Conservation (phyloP, 768 basidiomycete genomes). For the Suillus hirtellus region DNA sequence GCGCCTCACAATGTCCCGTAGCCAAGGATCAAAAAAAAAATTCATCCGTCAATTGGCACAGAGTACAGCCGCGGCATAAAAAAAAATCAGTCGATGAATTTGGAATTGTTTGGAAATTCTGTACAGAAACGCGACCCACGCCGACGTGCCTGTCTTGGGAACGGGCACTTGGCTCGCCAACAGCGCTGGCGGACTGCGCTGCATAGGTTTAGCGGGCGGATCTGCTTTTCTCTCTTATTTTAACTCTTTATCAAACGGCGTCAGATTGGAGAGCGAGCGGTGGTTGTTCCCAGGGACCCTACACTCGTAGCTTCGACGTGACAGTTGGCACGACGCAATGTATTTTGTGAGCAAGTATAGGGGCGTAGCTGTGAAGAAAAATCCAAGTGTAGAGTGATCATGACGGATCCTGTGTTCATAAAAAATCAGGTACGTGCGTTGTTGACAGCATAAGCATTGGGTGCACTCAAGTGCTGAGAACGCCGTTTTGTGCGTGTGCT, state of each 20-base stretch:
- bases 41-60: not conserved
- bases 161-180: not conserved
- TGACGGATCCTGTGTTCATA: not conserved
- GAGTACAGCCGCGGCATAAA: not conserved
- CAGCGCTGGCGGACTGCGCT: not conserved
- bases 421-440: not conserved
- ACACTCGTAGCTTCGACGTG: not conserved
- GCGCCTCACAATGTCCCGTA: not conserved
- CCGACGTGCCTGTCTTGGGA: not conserved
- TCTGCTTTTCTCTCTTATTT: not conserved
- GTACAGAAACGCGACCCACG: not conserved
- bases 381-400: not conserved
- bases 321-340: too few relatives aligned
- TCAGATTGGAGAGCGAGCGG: not conserved
- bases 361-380: conserved; percentile 5
- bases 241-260: not conserved
- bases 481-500: not conserved
- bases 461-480: not conserved
- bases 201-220: not conserved
- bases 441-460: not conserved
- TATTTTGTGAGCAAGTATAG: not conserved
- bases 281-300: not conserved
- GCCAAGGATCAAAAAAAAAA: not conserved
- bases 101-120: not conserved
- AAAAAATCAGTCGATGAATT: not conserved